Evolutionary conservation across 2,329 filamentous ascomycete genomes (phyloP).

Genomic region (Epichloe hybrida): DNA sequence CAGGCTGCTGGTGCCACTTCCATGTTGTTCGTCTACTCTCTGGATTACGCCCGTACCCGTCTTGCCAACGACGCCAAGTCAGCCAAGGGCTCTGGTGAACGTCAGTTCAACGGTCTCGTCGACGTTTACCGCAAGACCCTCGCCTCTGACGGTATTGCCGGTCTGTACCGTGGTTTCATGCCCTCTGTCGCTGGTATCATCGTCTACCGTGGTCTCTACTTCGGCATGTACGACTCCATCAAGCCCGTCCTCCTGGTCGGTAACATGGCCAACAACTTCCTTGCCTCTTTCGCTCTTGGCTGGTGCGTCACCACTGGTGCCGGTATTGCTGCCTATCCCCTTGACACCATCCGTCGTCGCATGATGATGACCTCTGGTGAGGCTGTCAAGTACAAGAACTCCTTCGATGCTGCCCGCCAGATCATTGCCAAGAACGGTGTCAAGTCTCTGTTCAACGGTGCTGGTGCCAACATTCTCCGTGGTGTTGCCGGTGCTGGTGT

Average conservation of each 20-base stretch:
- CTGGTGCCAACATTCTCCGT: conserved; percentile 99
- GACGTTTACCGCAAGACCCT: conserved; percentile 99
- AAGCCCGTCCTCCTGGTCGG: conserved; percentile 96
- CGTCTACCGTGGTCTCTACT: conserved; percentile 99
- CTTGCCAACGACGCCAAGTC: conserved; percentile 99
- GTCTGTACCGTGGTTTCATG: conserved; percentile 99
- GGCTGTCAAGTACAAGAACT: conserved; percentile 99
- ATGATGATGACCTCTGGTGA: conserved; percentile 99
- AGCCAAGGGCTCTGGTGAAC: conserved; percentile 90
- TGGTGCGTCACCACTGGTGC: conserved; percentile 99
- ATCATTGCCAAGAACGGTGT: conserved; percentile 96
- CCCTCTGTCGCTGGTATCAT: conserved; percentile 98
- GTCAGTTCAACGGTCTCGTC: conserved; percentile 99
- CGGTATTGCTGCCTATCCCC: conserved; percentile 99
- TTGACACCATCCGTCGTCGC: conserved; percentile 99
- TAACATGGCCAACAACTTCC: conserved; percentile 91
- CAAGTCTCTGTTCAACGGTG: conserved; percentile 99
- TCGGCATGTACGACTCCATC: conserved; percentile 99
- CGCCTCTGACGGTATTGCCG: conserved; percentile 93
- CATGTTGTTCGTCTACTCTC: conserved; percentile 99
- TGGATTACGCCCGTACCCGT: conserved; percentile 99
- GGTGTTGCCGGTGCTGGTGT: conserved; percentile 99
- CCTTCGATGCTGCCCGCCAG: conserved; percentile 87
- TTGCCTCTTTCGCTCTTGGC: conserved; percentile 96
- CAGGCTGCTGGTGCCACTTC: conserved; percentile 97